Percentiles rank a stretch among this genome's conserved stretches.
phyloP scores from a whole-genome alignment of 768 basidiomycete species.

The Kwoniella dejecticola region DNA sequence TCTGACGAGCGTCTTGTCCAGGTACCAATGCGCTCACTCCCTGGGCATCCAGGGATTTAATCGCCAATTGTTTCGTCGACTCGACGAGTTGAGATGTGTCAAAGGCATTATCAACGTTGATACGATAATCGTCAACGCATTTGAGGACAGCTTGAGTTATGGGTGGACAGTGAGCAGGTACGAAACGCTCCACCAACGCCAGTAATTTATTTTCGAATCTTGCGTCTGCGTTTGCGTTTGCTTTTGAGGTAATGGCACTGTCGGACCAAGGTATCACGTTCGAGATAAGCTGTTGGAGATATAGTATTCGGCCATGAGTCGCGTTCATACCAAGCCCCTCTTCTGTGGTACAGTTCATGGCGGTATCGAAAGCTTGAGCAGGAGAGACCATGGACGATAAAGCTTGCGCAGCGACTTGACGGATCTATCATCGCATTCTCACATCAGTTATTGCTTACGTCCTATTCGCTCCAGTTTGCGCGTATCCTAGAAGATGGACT shows the following conservation, averaged over 20 bases:
- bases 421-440: constrained; percentile 36
- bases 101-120: too few species aligned
- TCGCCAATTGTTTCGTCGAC: not conserved
- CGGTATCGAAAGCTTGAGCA: constrained; percentile 10
- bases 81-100: not conserved
- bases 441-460: not conserved
- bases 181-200: not conserved
- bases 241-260: not conserved
- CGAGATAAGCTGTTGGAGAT: constrained; percentile 13
- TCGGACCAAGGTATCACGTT: constrained; percentile 19
- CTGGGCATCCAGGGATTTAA: not conserved
- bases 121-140: too few species aligned
- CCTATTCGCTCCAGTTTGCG: not conserved
- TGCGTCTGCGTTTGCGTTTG: too few species aligned
- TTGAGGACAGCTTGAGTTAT: constrained; percentile 14
- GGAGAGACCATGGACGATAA: constrained; percentile 36
- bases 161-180: constrained; percentile 8
- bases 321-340: constrained; percentile 1
- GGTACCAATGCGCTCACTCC: not conserved
- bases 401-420: constrained; percentile 49
- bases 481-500: constrained; percentile 3
- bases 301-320: constrained; percentile 16
- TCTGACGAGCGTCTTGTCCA: constrained; percentile 6
- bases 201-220: not conserved
- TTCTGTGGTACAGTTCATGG: not conserved